Conservation (phyloP, 495 filamentous ascomycete genomes). For the Podospora anserina region DNA sequence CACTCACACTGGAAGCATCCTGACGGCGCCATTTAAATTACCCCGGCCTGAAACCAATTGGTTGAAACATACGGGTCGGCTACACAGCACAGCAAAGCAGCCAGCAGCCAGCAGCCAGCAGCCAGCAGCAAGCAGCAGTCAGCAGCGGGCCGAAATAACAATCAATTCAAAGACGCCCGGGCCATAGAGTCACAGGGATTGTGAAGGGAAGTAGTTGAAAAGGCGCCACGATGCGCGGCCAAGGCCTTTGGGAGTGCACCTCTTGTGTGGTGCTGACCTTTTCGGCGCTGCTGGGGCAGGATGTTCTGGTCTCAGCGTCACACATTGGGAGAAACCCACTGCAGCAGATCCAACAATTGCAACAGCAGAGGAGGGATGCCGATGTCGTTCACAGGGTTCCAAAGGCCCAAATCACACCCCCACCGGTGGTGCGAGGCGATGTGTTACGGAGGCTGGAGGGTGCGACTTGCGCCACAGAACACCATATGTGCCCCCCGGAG, state of each 20-base stretch:
- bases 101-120: neutral
- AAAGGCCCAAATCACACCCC: constrained; percentile 36
- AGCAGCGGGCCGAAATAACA: neutral
- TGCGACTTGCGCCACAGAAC: constrained; percentile 26
- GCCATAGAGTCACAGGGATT: neutral
- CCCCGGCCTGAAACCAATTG: neutral
- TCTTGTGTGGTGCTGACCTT: neutral
- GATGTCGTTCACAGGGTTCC: constrained; percentile 35
- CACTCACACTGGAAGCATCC: neutral
- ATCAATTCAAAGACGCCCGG: neutral
- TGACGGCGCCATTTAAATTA: neutral
- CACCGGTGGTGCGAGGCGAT: constrained; percentile 21
- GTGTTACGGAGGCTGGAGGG: constrained; percentile 5
- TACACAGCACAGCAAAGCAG: neutral
- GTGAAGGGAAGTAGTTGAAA: neutral
- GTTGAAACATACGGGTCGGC: neutral
- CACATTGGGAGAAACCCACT: constrained; percentile 2
- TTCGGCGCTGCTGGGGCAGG: neutral
- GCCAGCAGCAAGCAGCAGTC: neutral
- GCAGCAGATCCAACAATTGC: constrained; percentile 24
- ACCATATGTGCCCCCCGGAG: constrained; percentile 37
- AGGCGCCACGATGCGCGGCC: neutral
- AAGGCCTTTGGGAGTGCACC: neutral
- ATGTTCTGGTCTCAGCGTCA: neutral
- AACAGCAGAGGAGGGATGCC: constrained; percentile 18